Evolutionary conservation across 768 basidiomycete genomes (phyloP).

Genomic region (Boletus vermiculosoides): DNA sequence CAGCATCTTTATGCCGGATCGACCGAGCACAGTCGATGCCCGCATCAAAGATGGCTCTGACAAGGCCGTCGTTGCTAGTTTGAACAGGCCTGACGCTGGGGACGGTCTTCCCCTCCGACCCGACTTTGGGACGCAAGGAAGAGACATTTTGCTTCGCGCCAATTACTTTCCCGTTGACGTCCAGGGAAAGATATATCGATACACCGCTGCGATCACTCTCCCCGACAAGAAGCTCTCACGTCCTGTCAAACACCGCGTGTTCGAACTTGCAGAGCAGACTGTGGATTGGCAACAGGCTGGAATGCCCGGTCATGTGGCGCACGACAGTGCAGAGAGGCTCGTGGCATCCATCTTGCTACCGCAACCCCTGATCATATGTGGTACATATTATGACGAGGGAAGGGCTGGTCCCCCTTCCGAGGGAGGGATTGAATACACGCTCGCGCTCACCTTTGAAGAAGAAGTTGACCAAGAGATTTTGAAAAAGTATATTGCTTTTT

Average conservation of each 20-base stretch:
- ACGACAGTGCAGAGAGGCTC: slow-evolving; percentile 44
- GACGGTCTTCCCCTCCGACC: slow-evolving; percentile 44
- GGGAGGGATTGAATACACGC: slow-evolving; percentile 35
- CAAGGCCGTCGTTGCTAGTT: slow-evolving; percentile 34
- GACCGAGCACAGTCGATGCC: slow-evolving; percentile 48
- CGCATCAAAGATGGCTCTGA: slow-evolving; percentile 47
- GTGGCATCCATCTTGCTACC: slow-evolving; percentile 40
- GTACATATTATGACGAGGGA: slow-evolving; percentile 41
- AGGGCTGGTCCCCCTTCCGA: slow-evolving; percentile 23
- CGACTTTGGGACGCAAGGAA: slow-evolving; percentile 43
- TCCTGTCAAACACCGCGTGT: slow-evolving; percentile 42
- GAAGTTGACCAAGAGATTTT: slow-evolving; percentile 33
- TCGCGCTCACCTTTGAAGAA: slow-evolving; percentile 40
- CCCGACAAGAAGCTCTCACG: slow-evolving; percentile 22
- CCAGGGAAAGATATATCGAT: slow-evolving; percentile 40
- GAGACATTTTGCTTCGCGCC: slow-evolving; percentile 41
- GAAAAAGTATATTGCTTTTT: not conserved
- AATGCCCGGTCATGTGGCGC: slow-evolving; percentile 40
- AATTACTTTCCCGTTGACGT: slow-evolving; percentile 49
- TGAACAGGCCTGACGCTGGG: slow-evolving; percentile 26
- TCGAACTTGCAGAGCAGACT: slow-evolving; percentile 43
- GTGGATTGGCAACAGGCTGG: slow-evolving; percentile 38
- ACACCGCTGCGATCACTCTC: slow-evolving; percentile 35
- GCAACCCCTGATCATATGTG: slow-evolving; percentile 39
- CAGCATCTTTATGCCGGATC: slow-evolving; percentile 35